Evolutionary conservation across 169 alveolate genomes (phyloP), one percentile per base, ranked within the genome.

Genomic region (Cystoisospora suis): DNA sequence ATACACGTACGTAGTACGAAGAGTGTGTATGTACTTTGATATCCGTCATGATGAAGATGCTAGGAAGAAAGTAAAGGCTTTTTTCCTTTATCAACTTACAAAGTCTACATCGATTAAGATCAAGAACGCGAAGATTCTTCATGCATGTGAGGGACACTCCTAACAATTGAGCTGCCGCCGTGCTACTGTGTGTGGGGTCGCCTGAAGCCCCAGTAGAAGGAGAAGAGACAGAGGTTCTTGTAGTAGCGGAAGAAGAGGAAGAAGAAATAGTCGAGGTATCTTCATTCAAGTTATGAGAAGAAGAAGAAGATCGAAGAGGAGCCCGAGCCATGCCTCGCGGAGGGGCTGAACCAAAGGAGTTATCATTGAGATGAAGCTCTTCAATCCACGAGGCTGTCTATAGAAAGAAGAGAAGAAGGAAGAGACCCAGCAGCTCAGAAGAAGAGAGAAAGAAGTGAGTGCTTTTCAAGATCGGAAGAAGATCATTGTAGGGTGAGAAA

Each of bases 281-380:
- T n/a, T n/a, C n/a, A n/a, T n/a, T n/a, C n/a, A n/a, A n/a, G n/a
- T n/a, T n/a, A n/a, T n/a, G n/a, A n/a, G n/a, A n/a, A n/a, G n/a
- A n/a, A n/a, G n/a, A n/a, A n/a, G n/a, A n/a, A n/a, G n/a, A n/a
- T n/a, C n/a, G n/a, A n/a, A n/a, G n/a, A n/a, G n/a, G n/a, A n/a
- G n/a, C n/a, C 4, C 6, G 12, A n/a, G 77, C 45, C 42, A n/a
- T 17, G 9, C 44, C 77, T 20, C 77, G 32, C 15, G 83, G 36
- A 72, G 83, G 58, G 42, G 83, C 83, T 0, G 83, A 72, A 38
- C 83, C 83, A 17, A 72, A 72, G 56, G 58, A n/a, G 29, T 72
- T 72, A 53, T 72, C 83, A 53, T 40, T 72, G 42, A 72, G 1
- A 20, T 12, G 56, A 38, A 72, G 83, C 42, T 72, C 83, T 40